Evolutionary conservation across 2,329 filamentous ascomycete species (phyloP).

Genomic region (Talaromyces piceae): DNA sequence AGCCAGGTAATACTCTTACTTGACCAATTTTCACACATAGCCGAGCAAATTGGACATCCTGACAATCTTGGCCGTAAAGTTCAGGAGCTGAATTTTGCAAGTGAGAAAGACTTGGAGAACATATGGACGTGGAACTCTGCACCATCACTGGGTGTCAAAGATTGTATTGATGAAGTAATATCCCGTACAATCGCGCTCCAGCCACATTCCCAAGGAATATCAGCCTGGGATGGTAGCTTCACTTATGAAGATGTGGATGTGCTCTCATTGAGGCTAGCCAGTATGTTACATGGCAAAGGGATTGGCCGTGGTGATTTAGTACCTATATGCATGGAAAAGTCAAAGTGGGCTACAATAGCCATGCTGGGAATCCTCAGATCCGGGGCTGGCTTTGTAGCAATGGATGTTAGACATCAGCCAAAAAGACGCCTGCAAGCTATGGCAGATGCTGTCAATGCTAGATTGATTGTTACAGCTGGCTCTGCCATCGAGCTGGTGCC

Average conservation of each 20-base stretch:
- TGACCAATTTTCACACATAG: neutral
- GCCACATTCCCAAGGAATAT: neutral
- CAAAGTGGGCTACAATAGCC: constrained; percentile 9
- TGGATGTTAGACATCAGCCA: constrained; percentile 19
- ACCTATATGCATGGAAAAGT: constrained; percentile 3
- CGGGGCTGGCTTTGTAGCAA: constrained; percentile 25
- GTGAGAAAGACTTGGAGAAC: neutral
- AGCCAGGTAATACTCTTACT: neutral
- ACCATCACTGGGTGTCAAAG: neutral
- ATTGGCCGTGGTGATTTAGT: neutral
- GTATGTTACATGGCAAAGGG: neutral
- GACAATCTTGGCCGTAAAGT: neutral
- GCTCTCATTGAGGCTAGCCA: neutral
- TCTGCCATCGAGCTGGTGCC: neutral
- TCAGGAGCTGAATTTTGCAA: neutral
- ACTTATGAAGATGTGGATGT: neutral
- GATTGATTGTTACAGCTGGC: neutral
- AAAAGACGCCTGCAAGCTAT: neutral
- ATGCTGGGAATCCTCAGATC: constrained; percentile 24
- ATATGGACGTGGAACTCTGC: constrained; percentile 6
- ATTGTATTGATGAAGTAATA: neutral
- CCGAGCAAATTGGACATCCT: neutral
- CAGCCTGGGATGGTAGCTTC: neutral
- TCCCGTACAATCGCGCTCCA: neutral
- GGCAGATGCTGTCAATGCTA: neutral